Conservation (phyloP, 805 yeast species). For the Yamadazyma philogaea region DNA sequence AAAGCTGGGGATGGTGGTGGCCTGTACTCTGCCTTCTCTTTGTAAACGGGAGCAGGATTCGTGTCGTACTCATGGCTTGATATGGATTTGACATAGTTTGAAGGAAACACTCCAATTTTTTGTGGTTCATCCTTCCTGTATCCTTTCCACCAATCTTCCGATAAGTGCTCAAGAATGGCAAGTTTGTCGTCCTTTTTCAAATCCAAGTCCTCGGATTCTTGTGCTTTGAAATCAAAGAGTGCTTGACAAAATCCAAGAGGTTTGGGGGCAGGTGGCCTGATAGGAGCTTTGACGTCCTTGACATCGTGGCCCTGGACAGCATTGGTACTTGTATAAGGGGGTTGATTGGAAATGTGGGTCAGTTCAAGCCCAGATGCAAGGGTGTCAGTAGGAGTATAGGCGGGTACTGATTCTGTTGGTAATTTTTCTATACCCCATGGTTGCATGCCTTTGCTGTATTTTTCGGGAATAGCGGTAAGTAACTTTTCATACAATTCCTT, state of each 20-base stretch:
- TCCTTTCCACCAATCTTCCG: constrained; percentile 93
- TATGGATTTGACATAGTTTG: constrained; percentile 67
- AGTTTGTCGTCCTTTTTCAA: constrained; percentile 67
- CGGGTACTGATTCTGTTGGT: not conserved
- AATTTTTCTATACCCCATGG: constrained; percentile 45
- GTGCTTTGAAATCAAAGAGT: constrained; percentile 69
- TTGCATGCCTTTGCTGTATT: constrained; percentile 48
- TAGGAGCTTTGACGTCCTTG: constrained; percentile 14
- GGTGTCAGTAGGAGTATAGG: constrained; percentile 7
- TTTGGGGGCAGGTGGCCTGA: constrained; percentile 17
- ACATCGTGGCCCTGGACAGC: constrained; percentile 10
- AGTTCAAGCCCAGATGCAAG: constrained; percentile 6
- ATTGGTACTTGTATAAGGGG: not conserved
- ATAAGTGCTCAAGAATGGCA: constrained; percentile 66
- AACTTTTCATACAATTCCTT: constrained; percentile 53
- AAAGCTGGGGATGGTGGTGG: constrained; percentile 1
- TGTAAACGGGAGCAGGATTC: constrained; percentile 8
- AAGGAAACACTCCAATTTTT: constrained; percentile 79
- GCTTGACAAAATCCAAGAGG: constrained; percentile 52
- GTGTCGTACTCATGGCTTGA: constrained; percentile 26
- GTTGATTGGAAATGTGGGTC: constrained; percentile 1
- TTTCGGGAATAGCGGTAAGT: constrained; percentile 51
- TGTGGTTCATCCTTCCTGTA: constrained; percentile 33
- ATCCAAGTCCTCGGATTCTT: constrained; percentile 70
- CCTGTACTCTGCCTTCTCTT: constrained; percentile 3